Conservation (phyloP, 1,139 yeast species). For the Geotrichum armillariae region DNA sequence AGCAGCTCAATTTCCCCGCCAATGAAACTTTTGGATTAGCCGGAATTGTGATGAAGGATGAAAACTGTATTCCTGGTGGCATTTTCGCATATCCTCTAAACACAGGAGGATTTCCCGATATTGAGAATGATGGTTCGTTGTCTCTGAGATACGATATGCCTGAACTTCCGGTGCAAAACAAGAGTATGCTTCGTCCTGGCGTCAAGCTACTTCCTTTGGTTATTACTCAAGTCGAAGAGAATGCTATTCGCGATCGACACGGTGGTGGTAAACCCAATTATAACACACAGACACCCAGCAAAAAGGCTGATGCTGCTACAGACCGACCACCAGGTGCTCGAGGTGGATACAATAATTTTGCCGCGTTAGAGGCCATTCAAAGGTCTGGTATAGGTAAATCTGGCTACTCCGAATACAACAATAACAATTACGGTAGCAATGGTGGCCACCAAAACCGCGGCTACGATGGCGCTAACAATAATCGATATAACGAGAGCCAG, state of each 20-base stretch:
- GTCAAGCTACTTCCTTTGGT: slow-evolving; percentile 62
- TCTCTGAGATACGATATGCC: slow-evolving; percentile 63
- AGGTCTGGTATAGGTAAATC: not conserved
- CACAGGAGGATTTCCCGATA: slow-evolving; percentile 51
- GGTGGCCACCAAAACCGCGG: slow-evolving; percentile 24
- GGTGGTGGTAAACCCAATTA: slow-evolving; percentile 33
- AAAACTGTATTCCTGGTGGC: slow-evolving; percentile 50
- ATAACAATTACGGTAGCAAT: slow-evolving; percentile 27
- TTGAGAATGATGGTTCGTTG: slow-evolving; percentile 57
- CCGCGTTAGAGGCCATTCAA: slow-evolving; percentile 22
- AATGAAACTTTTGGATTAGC: slow-evolving; percentile 57
- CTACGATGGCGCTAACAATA: slow-evolving; percentile 20
- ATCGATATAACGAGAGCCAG: slow-evolving; percentile 11
- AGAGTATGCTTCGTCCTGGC: slow-evolving; percentile 85
- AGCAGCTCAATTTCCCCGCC: slow-evolving; percentile 45
- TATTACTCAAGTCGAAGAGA: slow-evolving; percentile 43
- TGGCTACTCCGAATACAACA: slow-evolving; percentile 29
- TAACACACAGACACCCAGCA: slow-evolving; percentile 33
- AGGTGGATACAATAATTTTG: slow-evolving; percentile 43
- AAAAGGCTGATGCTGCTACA: slow-evolving; percentile 39
- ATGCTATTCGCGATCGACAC: slow-evolving; percentile 17
- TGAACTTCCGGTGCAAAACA: slow-evolving; percentile 39
- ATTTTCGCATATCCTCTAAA: slow-evolving; percentile 60
- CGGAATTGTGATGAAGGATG: slow-evolving; percentile 56
- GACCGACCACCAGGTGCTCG: slow-evolving; percentile 35